A percentile compares a stretch with the other conserved stretches of the same genome.
Conservation (phyloP, 306 rosid species). For the Vigna unguiculata region DNA sequence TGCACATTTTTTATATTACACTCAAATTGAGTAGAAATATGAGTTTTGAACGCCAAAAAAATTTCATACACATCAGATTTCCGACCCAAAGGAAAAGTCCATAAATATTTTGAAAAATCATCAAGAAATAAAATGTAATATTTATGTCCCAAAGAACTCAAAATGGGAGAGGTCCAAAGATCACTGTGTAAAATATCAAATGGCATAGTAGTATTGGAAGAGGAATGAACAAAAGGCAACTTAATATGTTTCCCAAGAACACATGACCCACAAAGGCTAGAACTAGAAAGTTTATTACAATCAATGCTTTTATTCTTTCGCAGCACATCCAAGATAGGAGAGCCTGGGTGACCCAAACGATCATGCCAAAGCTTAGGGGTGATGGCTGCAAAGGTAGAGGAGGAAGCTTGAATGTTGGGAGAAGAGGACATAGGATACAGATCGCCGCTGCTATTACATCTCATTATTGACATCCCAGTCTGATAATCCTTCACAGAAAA, state of each 20-base stretch:
- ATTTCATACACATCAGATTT: too few species aligned
- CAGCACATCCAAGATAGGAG: neutral
- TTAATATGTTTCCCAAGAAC: neutral
- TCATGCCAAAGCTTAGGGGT: neutral
- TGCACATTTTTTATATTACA: too few species aligned
- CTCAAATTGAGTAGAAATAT: too few species aligned
- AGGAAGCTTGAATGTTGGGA: too few species aligned
- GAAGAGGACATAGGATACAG: too few species aligned
- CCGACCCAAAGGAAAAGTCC: too few species aligned
- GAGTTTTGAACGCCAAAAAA: too few species aligned
- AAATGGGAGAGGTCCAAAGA: too few species aligned
- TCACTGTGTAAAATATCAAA: too few species aligned
- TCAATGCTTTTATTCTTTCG: neutral
- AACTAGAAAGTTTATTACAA: neutral
- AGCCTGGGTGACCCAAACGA: neutral
- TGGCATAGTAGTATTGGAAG: fast-evolving
- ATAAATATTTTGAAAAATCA: too few species aligned
- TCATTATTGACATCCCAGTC: neutral
- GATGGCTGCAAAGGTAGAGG: neutral
- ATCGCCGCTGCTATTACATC: neutral
- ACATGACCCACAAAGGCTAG: neutral
- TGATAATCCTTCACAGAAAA: constrained; percentile 11
- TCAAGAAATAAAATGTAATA: too few species aligned
- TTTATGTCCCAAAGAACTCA: too few species aligned
- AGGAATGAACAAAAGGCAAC: neutral